Evolutionary conservation across 2,329 filamentous ascomycete genomes (phyloP), one percentile per base, ranked within the genome.

Genomic region (Microascus cirrosus): DNA sequence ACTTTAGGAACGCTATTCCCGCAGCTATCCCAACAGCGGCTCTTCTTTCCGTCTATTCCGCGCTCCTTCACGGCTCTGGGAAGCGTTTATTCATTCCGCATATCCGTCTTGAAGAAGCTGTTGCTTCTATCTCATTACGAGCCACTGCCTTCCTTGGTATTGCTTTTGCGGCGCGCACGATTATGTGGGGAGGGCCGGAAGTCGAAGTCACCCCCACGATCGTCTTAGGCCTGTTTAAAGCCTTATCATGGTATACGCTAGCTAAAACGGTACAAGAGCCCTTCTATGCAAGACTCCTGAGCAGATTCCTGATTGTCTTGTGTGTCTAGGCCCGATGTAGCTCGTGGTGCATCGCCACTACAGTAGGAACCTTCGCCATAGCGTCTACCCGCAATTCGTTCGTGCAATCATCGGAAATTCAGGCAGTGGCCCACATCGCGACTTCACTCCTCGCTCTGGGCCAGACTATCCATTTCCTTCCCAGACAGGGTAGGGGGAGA

Each of bases 321-420:
- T 32, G 20, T 5, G 7, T 25, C 0, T 24, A 74, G 72, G 60
- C 66, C n/a, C 65, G 51, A 20, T 55, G 68, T 54, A 63, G 65
- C 0, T 69, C 70, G 2, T 75, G 70, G 71, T 55, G 54, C 2
- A 61, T 63, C 15, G 68, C 65, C 3, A 59, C 69, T 0, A 59
- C 61, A 0, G 64, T 71, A 2, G 63, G 61, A 18, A 71, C 67
- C 0, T 75, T 73, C 36, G 61, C 65, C 36, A 59, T 73, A 15
- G 59, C 68, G 0, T 65, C 68, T 2, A 64, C 65, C 5, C 62
- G 61, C 13, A 63, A 68, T 36, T 68, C 68, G 0, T 68, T 63
- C 22, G 59, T 58, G 0, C 64, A 70, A 42, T 59, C 62, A 1
- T 69, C 67, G 0, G 65, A 69, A 7, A 3, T 59, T 2, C 62